A percentile compares a stretch with the other conserved stretches of the same genome.
Conservation (phyloP, 2,329 filamentous ascomycete genomes). For the Nothopassalora personata region DNA sequence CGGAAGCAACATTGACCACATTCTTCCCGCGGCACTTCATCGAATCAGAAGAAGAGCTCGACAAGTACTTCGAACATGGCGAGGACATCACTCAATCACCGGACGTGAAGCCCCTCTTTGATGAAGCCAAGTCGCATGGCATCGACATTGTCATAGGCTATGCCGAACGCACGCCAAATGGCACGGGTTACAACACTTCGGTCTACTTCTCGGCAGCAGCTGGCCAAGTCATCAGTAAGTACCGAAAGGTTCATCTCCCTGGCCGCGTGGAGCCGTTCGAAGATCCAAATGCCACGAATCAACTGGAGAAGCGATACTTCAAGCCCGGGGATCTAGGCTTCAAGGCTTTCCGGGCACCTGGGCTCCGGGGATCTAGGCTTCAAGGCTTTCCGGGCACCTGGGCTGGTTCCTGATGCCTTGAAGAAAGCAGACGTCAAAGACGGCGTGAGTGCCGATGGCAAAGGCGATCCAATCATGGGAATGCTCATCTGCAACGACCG, state of each 20-base stretch:
- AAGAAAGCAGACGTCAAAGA: conserved; percentile 30
- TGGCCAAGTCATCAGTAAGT: conserved; percentile 45
- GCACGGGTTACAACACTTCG: conserved; percentile 47
- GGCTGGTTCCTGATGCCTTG: conserved; percentile 36
- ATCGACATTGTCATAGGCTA: conserved; percentile 52
- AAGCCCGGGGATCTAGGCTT: conserved; percentile 50
- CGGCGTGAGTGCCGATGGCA: conserved; percentile 28
- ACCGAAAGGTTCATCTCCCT: conserved; percentile 53
- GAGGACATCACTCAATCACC: conserved; percentile 40
- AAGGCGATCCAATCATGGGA: conserved; percentile 49
- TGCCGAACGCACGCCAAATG: conserved; percentile 45
- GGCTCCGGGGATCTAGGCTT: conserved; percentile 51
- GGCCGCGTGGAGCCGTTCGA: conserved; percentile 49
- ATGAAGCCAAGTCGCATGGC: conserved; percentile 41
- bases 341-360: conserved; percentile 48
- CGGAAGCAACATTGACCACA: conserved; percentile 52
- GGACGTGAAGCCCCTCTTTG: conserved; percentile 47
- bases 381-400: conserved; percentile 48
- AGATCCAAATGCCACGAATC: conserved; percentile 46
- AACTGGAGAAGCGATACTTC: conserved; percentile 55
- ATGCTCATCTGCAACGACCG: conserved; percentile 53
- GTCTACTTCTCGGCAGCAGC: conserved; percentile 48
- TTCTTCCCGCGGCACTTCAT: conserved; percentile 52
- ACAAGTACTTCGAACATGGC: conserved; percentile 48
- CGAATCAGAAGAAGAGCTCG: conserved; percentile 36